Evolutionary conservation across 306 rosid genomes (phyloP), one percentile per base, ranked within the genome.

Genomic region (Rosa multiflora): DNA sequence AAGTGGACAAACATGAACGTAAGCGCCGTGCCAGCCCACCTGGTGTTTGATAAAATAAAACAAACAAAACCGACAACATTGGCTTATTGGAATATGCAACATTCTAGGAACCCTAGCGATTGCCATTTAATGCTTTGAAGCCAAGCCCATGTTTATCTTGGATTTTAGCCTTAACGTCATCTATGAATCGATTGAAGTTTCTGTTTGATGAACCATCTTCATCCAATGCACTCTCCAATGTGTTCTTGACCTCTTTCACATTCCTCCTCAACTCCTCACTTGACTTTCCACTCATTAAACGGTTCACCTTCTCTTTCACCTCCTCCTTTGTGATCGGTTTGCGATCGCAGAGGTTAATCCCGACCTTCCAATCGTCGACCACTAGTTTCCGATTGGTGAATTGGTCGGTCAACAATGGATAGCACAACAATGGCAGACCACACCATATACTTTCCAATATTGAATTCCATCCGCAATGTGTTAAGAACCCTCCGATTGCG

Each of bases 391-490:
- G 46, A 39, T 81, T 81, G 6, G 80, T 81, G 61, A 81, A 67
- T 47, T 81, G 80, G 52, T 80, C 79, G 5, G 70, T 74, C 61
- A 80, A 40, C 58, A 80, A 35, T 13, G 83, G 83, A 4, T 63
- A 81, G 44, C 76, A 67, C 71, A 81, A 29, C 43, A 81, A 4
- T 13, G 80, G 84, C 10, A 81, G 43, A 21, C 76, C 11, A 8
- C 76, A 76, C 84, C 84, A 67, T 2, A 81, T 47, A 20, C 84
- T 76, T 61, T 81, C 84, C 47, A 81, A 20, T 69, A 70, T 81
- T 7, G 84, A 81, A 40, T 81, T 81, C 84, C 84, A 81, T 69
- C 84, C 84, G 21, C 84, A 81, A 21, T 81, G 80, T 10, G 76
- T 67, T 35, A 81, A 11, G 80, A 76, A 76, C 23, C 84, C 80